Conservation (phyloP, 2,329 filamentous ascomycete species). For the Helotiales sp. region DNA sequence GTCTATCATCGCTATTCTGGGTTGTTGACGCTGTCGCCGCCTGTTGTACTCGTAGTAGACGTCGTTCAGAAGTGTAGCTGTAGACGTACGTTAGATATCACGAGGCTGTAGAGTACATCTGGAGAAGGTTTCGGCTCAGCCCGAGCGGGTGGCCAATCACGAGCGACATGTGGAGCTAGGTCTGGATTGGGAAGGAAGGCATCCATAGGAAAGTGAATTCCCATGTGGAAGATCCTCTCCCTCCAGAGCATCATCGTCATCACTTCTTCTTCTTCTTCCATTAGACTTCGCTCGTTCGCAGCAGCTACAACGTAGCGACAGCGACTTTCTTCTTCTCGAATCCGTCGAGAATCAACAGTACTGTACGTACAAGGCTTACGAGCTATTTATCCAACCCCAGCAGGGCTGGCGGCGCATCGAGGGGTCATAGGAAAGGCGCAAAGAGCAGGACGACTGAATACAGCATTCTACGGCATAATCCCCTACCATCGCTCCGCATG, state of each 20-base stretch:
- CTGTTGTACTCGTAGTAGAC: not conserved
- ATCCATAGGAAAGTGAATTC: not conserved
- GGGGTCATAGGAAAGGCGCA: not conserved
- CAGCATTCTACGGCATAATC: not conserved
- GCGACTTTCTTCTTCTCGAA: not conserved
- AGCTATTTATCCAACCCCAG: conserved; percentile 4
- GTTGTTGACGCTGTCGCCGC: not conserved
- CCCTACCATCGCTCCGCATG: not conserved
- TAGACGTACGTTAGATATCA: not conserved
- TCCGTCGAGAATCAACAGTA: not conserved
- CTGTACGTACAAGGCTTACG: conserved; percentile 2
- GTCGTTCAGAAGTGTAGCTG: conserved; percentile 7
- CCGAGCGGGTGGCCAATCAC: not conserved
- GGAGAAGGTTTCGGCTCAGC: not conserved
- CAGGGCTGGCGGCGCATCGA: not conserved
- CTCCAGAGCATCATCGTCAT: not conserved
- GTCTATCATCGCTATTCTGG: not conserved
- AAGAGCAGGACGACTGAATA: not conserved
- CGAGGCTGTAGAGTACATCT: conserved; percentile 10
- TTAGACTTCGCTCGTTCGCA: no score
- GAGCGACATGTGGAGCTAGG: not conserved
- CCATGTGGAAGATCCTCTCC: not conserved
- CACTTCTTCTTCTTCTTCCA: not conserved
- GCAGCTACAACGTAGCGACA: not conserved
- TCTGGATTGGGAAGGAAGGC: conserved; percentile 11